Evolutionary conservation across 441 rosid species (phyloP).

Genomic region (Hypseocharis bilobata): DNA sequence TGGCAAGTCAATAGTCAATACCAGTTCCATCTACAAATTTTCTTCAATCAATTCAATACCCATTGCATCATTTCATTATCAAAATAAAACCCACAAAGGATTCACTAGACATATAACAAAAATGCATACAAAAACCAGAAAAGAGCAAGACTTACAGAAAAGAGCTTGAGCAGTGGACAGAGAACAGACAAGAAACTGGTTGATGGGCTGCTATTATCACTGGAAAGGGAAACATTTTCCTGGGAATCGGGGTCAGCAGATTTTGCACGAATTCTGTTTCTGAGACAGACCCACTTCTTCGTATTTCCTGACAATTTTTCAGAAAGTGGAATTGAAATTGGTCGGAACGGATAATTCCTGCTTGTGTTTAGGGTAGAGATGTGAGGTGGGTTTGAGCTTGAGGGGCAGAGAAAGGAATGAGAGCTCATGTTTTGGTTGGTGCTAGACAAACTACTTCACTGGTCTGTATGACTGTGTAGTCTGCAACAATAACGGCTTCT

Average conservation of each 20-base stretch:
- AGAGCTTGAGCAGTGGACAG: conserved; percentile 69
- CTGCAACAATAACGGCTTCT: too few relatives aligned
- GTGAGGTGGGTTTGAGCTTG: not conserved
- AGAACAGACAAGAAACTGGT: conserved; percentile 60
- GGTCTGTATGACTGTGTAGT: too few relatives aligned
- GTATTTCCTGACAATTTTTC: conserved; percentile 3
- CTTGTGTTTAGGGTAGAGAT: not conserved
- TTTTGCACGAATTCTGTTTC: conserved; percentile 15
- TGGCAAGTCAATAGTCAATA: too few relatives aligned
- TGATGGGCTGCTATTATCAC: conserved; percentile 21
- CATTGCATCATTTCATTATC: too few relatives aligned
- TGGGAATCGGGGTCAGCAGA: conserved; percentile 6
- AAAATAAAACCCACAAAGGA: too few relatives aligned
- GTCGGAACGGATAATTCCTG: conserved; percentile 17
- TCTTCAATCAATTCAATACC: too few relatives aligned
- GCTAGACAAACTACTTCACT: too few relatives aligned
- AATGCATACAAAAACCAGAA: not conserved
- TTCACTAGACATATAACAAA: not conserved
- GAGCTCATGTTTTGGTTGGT: not conserved
- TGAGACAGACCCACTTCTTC: conserved; percentile 20
- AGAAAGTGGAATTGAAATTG: conserved; percentile 11
- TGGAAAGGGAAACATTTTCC: conserved; percentile 9
- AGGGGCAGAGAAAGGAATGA: not conserved
- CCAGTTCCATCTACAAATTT: not conserved
- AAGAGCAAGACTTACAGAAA: conserved; percentile 42